These are phyloP conservation scores for Amanita thiersii DNA, from an alignment of 768 basidiomycete genomes.

Conservation along the genomic window DNA sequence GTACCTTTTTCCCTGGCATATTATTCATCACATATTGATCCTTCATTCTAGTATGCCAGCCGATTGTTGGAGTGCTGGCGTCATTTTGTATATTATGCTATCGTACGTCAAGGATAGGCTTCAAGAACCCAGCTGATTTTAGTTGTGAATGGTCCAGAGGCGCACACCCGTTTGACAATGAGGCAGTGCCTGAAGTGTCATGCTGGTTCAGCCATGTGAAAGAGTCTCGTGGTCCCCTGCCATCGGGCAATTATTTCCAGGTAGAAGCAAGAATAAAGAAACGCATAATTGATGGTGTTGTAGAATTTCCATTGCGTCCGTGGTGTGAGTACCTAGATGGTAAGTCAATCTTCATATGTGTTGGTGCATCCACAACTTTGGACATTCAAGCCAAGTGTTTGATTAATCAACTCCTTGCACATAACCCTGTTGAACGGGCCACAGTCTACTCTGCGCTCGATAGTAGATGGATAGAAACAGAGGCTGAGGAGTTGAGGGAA, in stretches of 20 bases:
- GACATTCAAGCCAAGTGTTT: constrained; percentile 49
- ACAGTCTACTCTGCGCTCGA: constrained; percentile 56
- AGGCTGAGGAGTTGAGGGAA: constrained; percentile 50
- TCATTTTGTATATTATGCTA: constrained; percentile 78
- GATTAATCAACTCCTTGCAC: constrained; percentile 52
- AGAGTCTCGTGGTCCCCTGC: constrained; percentile 27
- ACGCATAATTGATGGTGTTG: constrained; percentile 55
- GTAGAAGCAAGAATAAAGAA: constrained; percentile 58
- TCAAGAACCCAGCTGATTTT: not conserved
- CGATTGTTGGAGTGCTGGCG: constrained; percentile 85
- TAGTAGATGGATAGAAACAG: constrained; percentile 59
- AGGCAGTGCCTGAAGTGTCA: constrained; percentile 23
- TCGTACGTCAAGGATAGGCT: constrained; percentile 41
- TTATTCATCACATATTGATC: not conserved
- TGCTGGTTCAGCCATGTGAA: constrained; percentile 28
- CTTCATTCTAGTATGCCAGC: constrained; percentile 59
- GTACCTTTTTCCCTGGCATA: constrained; percentile 16
- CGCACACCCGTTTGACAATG: constrained; percentile 71
- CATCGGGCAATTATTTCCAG: constrained; percentile 34
- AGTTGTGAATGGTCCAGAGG: constrained; percentile 34
- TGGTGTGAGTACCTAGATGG: constrained; percentile 58
- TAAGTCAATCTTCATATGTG: constrained; percentile 20
- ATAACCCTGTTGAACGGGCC: constrained; percentile 47
- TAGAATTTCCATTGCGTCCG: constrained; percentile 44
- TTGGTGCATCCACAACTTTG: no score